phyloP scores from a whole-genome alignment of 495 filamentous ascomycete genomes.

The Chaetomium cochliodes region DNA sequence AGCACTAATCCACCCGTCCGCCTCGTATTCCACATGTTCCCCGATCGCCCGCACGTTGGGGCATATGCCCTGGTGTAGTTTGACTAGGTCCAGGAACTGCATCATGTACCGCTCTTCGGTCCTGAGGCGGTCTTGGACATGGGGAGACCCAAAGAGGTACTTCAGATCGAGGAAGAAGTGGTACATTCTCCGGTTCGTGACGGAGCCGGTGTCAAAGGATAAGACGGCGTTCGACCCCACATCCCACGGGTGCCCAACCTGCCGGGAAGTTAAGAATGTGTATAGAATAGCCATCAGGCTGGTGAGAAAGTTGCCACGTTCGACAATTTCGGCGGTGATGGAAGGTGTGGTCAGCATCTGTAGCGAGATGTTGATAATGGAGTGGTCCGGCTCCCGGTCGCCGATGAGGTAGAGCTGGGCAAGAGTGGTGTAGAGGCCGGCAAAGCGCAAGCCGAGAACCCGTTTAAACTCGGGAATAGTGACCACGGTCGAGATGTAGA shows the following conservation, averaged over 20 bases:
- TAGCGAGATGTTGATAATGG: conserved; percentile 93
- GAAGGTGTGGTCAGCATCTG: conserved; percentile 97
- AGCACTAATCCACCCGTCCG: conserved; percentile 95
- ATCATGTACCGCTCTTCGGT: conserved; percentile 81
- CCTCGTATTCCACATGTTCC: conserved; percentile 97
- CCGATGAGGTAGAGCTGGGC: conserved; percentile 95
- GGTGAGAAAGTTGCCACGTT: conserved; percentile 93
- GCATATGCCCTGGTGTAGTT: conserved; percentile 93
- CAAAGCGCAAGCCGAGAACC: conserved; percentile 87
- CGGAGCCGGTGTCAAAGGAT: conserved; percentile 87
- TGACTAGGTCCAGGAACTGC: conserved; percentile 93
- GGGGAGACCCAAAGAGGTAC: conserved; percentile 81
- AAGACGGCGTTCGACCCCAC: conserved; percentile 79
- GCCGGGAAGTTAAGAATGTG: conserved; percentile 91
- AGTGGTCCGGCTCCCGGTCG: conserved; percentile 94
- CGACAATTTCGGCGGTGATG: conserved; percentile 90
- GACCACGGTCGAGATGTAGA: conserved; percentile 95
- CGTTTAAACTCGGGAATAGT: conserved; percentile 94
- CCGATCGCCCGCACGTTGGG: conserved; percentile 88
- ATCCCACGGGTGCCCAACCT: conserved; percentile 89
- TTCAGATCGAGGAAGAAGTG: conserved; percentile 94
- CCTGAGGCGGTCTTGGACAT: conserved; percentile 79
- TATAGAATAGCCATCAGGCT: conserved; percentile 95
- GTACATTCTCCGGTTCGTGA: conserved; percentile 91
- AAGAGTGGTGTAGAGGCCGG: conserved; percentile 87